Evolutionary conservation across 2,329 filamentous ascomycete species (phyloP).

Genomic region (Sarocladium oryzae): DNA sequence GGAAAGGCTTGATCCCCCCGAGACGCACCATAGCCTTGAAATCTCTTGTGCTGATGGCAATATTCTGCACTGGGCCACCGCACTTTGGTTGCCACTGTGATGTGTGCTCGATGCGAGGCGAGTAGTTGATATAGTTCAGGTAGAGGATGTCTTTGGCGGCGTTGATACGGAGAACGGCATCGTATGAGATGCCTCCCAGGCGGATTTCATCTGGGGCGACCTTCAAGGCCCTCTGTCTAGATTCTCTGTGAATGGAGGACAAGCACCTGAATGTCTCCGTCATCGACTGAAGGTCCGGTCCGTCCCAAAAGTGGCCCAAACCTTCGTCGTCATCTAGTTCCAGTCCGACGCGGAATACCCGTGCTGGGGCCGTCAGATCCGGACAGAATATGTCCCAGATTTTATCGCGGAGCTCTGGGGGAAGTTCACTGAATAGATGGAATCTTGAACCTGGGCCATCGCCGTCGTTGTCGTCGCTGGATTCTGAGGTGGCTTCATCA

Average conservation of each 20-base stretch:
- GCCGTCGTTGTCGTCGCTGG: not conserved
- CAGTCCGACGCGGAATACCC: constrained; percentile 13
- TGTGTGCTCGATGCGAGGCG: not conserved
- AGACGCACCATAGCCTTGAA: not conserved
- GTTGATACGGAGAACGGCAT: constrained; percentile 12
- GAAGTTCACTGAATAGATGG: constrained; percentile 22
- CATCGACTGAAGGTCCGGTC: not conserved
- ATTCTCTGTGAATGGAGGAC: constrained; percentile 10
- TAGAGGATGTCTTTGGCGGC: constrained; percentile 9
- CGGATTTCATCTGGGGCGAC: constrained; percentile 10
- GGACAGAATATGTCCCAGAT: constrained; percentile 28
- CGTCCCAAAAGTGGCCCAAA: not conserved
- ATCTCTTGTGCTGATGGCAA: not conserved
- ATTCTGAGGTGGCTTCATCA: not conserved
- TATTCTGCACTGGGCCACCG: not conserved
- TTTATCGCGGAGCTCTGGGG: constrained; percentile 25
- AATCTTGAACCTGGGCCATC: constrained; percentile 15
- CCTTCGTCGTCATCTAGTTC: not conserved
- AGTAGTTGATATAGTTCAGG: constrained; percentile 3
- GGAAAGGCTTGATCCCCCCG: not conserved
- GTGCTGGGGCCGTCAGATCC: constrained; percentile 18
- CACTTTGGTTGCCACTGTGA: not conserved
- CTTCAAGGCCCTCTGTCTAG: constrained; percentile 8
- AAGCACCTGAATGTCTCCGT: constrained; percentile 4
- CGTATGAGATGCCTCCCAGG: not conserved